Percentiles rank a stretch among this genome's conserved stretches.
phyloP scores from a whole-genome alignment of 2,329 filamentous ascomycete genomes.

The Ophiocordyceps australis region DNA sequence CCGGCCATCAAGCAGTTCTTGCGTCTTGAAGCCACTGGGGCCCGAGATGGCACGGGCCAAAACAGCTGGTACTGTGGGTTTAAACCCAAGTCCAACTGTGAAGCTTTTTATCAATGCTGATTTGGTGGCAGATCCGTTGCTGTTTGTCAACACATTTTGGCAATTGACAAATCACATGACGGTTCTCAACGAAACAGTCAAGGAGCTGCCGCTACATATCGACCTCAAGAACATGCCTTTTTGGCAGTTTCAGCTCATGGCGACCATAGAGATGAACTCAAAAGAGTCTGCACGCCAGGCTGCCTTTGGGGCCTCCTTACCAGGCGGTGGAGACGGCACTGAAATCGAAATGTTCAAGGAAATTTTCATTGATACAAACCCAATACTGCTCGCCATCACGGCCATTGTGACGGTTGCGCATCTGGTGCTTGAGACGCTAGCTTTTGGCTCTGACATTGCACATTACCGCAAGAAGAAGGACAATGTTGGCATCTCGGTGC shows the following conservation, averaged over 20 bases:
- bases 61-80: constrained; percentile 71
- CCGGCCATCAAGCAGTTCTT: constrained; percentile 64
- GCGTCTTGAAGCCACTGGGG: constrained; percentile 60
- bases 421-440: constrained; percentile 87
- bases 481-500: constrained; percentile 88
- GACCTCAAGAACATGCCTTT: constrained; percentile 63
- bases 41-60: constrained; percentile 66
- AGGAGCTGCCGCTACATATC: constrained; percentile 63
- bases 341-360: constrained; percentile 98
- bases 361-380: constrained; percentile 84
- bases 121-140: constrained; percentile 41
- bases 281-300: constrained; percentile 68
- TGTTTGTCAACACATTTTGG: constrained; percentile 96
- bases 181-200: constrained; percentile 77
- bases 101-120: constrained; percentile 3
- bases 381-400: constrained; percentile 74
- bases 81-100: neutral
- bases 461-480: constrained; percentile 99
- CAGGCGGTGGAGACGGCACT: constrained; percentile 70
- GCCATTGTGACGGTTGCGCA: constrained; percentile 73
- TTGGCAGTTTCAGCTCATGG: constrained; percentile 82
- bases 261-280: constrained; percentile 71
- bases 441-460: constrained; percentile 92
- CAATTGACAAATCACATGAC: constrained; percentile 85
- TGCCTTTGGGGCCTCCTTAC: constrained; percentile 51